Percentiles rank a stretch among this genome's conserved stretches.
These are phyloP conservation scores for Apiotrichum porosum DNA, from an alignment of 1,284 basidiomycete genomes.

Conservation along the genomic window DNA sequence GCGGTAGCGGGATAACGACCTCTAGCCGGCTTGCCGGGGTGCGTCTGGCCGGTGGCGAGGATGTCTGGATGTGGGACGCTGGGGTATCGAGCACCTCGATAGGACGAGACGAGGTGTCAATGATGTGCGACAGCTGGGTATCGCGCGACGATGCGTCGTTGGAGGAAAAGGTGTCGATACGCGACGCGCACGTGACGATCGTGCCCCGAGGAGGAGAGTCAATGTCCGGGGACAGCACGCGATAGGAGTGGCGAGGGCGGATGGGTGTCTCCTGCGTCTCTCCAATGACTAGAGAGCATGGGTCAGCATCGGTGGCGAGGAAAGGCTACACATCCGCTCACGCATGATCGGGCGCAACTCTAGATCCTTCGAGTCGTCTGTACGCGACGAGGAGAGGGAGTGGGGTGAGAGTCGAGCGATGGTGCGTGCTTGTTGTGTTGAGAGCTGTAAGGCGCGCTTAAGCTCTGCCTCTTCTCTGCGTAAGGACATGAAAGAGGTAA, in stretches of 20 bases:
- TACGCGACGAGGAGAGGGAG: conserved; percentile 20
- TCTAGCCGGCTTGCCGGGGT: background rate
- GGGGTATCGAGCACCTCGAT: background rate
- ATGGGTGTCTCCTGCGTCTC: too few species aligned
- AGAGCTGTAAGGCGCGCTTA: conserved; percentile 32
- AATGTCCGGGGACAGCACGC: too few species aligned
- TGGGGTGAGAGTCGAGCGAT: conserved; percentile 18
- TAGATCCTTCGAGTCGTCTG: conserved; percentile 35
- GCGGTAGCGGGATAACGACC: conserved; percentile 9
- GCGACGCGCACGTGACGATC: background rate
- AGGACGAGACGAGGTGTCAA: too few species aligned
- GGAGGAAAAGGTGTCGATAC: background rate
- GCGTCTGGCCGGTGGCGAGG: background rate
- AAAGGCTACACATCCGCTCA: too few species aligned
- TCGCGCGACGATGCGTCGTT: too few species aligned
- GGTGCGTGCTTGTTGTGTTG: conserved; percentile 31
- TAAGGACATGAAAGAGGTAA: conserved; percentile 10
- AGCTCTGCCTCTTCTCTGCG: conserved; percentile 42
- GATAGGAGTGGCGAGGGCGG: too few species aligned
- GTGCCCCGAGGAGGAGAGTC: too few species aligned
- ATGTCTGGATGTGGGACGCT: background rate
- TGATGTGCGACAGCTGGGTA: too few species aligned
- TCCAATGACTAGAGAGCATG: too few species aligned
- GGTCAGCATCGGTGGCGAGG: too few species aligned
- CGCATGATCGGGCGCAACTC: conserved; percentile 21